A percentile compares a stretch with the other conserved stretches of the same genome.
phyloP scores from a whole-genome alignment of 371 early-diverging fungal genomes.

The Smittium mucronatum region DNA sequence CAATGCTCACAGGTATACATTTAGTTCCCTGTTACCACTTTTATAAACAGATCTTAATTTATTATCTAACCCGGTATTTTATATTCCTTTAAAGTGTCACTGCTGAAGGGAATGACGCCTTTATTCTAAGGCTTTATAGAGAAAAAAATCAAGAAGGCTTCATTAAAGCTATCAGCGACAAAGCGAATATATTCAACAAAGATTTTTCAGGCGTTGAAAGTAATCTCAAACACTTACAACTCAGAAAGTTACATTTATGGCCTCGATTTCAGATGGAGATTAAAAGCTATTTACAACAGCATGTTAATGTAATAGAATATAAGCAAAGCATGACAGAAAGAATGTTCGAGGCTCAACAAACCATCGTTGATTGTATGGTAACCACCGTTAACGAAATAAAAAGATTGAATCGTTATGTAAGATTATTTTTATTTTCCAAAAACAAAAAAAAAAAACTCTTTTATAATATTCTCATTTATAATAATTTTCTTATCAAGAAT shows the following conservation, averaged over 20 bases:
- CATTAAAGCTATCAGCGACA: conserved; percentile 89
- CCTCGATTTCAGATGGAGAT: conserved; percentile 74
- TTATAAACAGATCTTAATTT: too few relatives aligned
- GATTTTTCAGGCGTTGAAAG: conserved; percentile 80
- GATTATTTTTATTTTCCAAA: conserved; percentile 8
- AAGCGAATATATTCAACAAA: conserved; percentile 55
- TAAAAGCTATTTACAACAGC: conserved; percentile 41
- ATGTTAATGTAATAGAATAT: conserved; percentile 53
- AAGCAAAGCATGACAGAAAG: conserved; percentile 61
- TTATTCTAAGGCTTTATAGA: conserved; percentile 68
- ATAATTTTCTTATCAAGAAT: too few relatives aligned
- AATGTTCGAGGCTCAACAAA: conserved; percentile 74
- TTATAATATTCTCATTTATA: too few relatives aligned
- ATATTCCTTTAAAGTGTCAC: too few relatives aligned
- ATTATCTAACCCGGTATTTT: too few relatives aligned
- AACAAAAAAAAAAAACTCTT: conserved; percentile 10
- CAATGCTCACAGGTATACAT: conserved; percentile 63
- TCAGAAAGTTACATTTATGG: conserved; percentile 78
- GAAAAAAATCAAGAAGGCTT: conserved; percentile 71
- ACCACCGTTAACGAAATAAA: conserved; percentile 64
- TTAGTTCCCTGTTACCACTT: too few relatives aligned
- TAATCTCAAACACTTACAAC: conserved; percentile 58
- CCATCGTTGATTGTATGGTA: conserved; percentile 74
- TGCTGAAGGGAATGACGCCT: conserved; percentile 72
- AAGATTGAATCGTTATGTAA: conserved; percentile 43